Conservation (phyloP, 2,329 filamentous ascomycete genomes). For the Septoria linicola region DNA sequence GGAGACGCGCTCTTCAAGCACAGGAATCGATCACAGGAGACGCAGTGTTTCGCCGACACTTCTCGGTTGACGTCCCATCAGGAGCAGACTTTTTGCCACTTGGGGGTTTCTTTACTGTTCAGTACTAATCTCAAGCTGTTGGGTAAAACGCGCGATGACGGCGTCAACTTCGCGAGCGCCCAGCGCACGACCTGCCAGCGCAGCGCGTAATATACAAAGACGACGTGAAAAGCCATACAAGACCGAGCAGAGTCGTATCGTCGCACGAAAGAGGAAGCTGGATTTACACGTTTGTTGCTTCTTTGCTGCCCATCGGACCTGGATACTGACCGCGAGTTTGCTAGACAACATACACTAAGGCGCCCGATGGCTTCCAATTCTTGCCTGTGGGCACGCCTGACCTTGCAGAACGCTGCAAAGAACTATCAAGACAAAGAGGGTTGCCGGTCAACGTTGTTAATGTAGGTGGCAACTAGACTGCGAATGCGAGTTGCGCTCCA, state of each 20-base stretch:
- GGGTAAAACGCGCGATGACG: constrained; percentile 19
- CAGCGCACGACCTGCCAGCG: constrained; percentile 27
- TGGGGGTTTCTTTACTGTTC: constrained; percentile 16
- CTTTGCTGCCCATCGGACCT: constrained; percentile 4
- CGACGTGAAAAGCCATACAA: constrained; percentile 53
- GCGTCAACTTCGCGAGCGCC: constrained; percentile 17
- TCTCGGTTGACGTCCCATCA: constrained; percentile 6
- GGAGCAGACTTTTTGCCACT: constrained; percentile 1
- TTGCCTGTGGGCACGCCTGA: constrained; percentile 60
- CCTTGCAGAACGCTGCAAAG: constrained; percentile 60
- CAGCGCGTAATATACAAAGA: constrained; percentile 33
- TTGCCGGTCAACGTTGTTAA: constrained; percentile 59
- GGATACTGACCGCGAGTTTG: constrained; percentile 29
- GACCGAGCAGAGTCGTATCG: constrained; percentile 58
- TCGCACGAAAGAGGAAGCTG: constrained; percentile 61
- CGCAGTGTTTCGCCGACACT: not conserved
- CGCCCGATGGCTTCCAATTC: constrained; percentile 61
- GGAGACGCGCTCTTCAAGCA: not conserved
- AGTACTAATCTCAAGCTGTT: constrained; percentile 23
- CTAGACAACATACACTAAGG: constrained; percentile 56
- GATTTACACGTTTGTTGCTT: constrained; percentile 47
- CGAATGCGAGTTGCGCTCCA: no score
- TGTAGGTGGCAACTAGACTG: constrained; percentile 45
- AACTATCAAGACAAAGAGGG: constrained; percentile 56
- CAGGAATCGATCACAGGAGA: not conserved